Conservation (phyloP, 441 rosid species). For the Erodium texanum region DNA sequence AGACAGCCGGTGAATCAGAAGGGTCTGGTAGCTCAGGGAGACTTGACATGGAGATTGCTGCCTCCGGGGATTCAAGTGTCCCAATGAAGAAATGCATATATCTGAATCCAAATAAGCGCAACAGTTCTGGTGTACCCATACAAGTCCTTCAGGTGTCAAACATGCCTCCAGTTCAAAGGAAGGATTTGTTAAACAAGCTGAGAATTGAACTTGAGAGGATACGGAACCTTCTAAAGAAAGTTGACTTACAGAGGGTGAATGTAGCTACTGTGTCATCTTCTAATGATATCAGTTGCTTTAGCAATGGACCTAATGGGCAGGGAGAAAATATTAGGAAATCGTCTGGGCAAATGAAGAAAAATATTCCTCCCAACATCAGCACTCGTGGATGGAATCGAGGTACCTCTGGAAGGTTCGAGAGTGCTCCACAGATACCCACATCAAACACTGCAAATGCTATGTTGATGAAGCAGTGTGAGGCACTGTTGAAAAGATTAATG, state of each 20-base stretch:
- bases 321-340: conserved; percentile 28
- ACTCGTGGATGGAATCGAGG: conserved; percentile 33
- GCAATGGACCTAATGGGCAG: conserved; percentile 30
- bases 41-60: conserved; percentile 44
- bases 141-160: conserved; percentile 40
- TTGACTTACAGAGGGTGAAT: conserved; percentile 34
- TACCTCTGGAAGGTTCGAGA: conserved; percentile 36
- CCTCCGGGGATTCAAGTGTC: conserved; percentile 48
- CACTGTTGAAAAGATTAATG: conserved; percentile 47
- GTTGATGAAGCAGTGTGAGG: conserved; percentile 56
- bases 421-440: conserved; percentile 29
- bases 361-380: conserved; percentile 26
- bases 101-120: conserved; percentile 38
- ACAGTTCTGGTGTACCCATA: conserved; percentile 37
- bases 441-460: conserved; percentile 28
- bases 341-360: conserved; percentile 40
- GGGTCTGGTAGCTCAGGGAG: conserved; percentile 56
- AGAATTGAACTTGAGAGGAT: conserved; percentile 47
- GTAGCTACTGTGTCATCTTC: conserved; percentile 37
- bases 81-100: conserved; percentile 42
- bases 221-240: conserved; percentile 37
- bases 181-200: conserved; percentile 34
- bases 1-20: conserved; percentile 47
- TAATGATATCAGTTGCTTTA: conserved; percentile 41
- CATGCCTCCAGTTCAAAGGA: conserved; percentile 42